Conservation (phyloP, 2,329 filamentous ascomycete species). For the Stromatinia cepivora region DNA sequence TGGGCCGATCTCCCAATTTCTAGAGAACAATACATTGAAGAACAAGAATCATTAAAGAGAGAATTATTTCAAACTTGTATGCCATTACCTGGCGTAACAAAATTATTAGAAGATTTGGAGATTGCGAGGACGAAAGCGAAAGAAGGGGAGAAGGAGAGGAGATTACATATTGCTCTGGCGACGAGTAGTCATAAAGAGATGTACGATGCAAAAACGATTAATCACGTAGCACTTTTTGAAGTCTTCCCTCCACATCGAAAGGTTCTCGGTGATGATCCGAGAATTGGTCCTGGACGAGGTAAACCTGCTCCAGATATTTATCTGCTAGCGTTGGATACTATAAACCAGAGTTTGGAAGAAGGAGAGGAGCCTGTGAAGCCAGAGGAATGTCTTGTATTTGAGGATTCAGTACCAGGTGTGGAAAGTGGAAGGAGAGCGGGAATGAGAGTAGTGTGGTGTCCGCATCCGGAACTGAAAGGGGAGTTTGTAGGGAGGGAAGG, state of each 20-base stretch:
- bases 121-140: conserved; percentile 29
- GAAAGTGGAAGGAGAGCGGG: conserved; percentile 88
- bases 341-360: conserved; percentile 71
- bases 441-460: conserved; percentile 93
- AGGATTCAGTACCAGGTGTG: conserved; percentile 91
- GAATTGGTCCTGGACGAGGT: conserved; percentile 76
- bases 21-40: conserved; percentile 61
- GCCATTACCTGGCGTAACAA: conserved; percentile 75
- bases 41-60: conserved; percentile 64
- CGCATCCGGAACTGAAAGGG: conserved; percentile 73
- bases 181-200: conserved; percentile 58
- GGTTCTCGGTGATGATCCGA: conserved; percentile 80
- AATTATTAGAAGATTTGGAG: conserved; percentile 62
- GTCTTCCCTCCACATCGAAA: conserved; percentile 69
- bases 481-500: conserved; percentile 76
- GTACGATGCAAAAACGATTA: conserved; percentile 41
- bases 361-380: conserved; percentile 68
- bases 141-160: conserved; percentile 42
- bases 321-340: conserved; percentile 76
- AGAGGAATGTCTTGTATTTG: conserved; percentile 92
- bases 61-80: conserved; percentile 72
- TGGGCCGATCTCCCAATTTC: conserved; percentile 87
- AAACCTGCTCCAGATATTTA: conserved; percentile 97
- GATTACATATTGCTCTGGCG: conserved; percentile 77
- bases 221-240: conserved; percentile 59